These are phyloP conservation scores for Penicillium fuscoglaucum DNA, from an alignment of 2,329 filamentous ascomycete species.

Conservation along the genomic window DNA sequence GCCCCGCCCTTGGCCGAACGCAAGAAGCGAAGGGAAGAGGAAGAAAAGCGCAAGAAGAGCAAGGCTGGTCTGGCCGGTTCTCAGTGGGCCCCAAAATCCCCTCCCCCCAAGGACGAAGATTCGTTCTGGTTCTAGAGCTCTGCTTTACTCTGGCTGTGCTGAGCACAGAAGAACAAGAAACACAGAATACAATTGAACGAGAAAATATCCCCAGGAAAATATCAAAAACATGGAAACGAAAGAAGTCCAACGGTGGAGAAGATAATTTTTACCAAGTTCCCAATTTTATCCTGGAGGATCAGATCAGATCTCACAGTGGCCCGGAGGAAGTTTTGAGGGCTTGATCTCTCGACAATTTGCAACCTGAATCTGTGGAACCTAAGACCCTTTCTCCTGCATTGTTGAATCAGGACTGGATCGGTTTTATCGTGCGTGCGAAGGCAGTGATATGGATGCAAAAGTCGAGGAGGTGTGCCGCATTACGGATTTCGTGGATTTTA, in stretches of 20 bases:
- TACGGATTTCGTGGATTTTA: background rate
- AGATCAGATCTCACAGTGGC: background rate
- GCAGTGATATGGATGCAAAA: background rate
- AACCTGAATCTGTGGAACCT: background rate
- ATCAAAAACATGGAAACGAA: conserved; percentile 4
- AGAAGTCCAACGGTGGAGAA: conserved; percentile 1
- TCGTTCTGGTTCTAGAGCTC: background rate
- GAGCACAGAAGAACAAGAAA: background rate
- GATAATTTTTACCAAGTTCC: background rate
- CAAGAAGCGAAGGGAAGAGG: background rate
- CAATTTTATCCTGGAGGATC: background rate
- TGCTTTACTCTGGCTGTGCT: background rate
- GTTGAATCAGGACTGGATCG: background rate
- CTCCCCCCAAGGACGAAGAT: background rate
- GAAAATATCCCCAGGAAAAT: background rate
- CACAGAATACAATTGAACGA: background rate
- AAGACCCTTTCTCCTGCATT: background rate
- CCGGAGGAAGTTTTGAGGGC: background rate
- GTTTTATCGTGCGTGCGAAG: background rate
- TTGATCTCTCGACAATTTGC: background rate
- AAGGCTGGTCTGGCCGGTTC: background rate
- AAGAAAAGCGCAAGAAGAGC: background rate
- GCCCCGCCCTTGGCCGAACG: background rate
- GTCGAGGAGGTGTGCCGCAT: background rate
- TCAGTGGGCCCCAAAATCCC: background rate